phyloP scores from a whole-genome alignment of 2,329 filamentous ascomycete genomes.

The Colletotrichum brevisporum region DNA sequence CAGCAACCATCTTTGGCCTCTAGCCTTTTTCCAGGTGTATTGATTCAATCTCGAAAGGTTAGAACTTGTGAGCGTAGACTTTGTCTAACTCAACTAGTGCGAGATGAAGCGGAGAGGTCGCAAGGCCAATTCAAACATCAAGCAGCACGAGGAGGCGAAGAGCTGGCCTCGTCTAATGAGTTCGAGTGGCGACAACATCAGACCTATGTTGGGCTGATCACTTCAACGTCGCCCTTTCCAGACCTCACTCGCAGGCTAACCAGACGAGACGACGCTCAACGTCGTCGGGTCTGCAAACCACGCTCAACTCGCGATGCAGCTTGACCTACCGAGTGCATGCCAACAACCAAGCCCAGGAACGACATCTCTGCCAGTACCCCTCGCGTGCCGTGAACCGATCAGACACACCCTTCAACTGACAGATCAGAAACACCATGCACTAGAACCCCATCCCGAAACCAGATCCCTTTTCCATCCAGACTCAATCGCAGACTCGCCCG shows the following conservation, averaged over 20 bases:
- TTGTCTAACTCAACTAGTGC: too few relatives aligned
- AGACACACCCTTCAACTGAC: background rate
- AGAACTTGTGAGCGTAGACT: too few relatives aligned
- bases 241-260: too few relatives aligned
- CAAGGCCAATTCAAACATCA: too few relatives aligned
- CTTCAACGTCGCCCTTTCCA: too few relatives aligned
- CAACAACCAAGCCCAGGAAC: background rate
- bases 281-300: background rate
- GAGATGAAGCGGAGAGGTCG: too few relatives aligned
- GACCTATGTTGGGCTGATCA: background rate
- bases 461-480: background rate
- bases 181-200: background rate
- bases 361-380: background rate
- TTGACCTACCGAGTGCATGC: background rate
- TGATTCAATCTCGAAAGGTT: too few relatives aligned
- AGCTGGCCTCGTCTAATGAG: too few relatives aligned
- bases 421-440: background rate
- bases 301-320: background rate
- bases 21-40: too few relatives aligned
- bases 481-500: constrained; percentile 15
- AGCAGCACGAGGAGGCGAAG: too few relatives aligned
- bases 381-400: background rate
- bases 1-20: too few relatives aligned
- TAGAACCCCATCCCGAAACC: background rate
- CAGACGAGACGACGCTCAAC: background rate